These are phyloP conservation scores for Exobasidium rhododendri DNA, from an alignment of 1,284 basidiomycete species.

Conservation along the genomic window DNA sequence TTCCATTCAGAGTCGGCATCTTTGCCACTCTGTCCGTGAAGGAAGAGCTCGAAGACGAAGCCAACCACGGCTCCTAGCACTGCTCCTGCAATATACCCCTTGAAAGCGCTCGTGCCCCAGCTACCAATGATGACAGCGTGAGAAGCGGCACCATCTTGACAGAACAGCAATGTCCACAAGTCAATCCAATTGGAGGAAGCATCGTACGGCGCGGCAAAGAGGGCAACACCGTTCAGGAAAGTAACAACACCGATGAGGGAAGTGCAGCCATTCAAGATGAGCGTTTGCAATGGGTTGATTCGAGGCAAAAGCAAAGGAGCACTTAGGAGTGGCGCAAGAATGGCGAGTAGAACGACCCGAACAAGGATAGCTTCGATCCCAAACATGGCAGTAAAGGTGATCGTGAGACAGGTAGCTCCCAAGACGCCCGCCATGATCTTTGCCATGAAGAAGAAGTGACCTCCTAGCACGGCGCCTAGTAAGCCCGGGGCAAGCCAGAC, in stretches of 20 bases:
- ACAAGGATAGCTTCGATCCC: slow-evolving; percentile 44
- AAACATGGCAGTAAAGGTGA: slow-evolving; percentile 41
- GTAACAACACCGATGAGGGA: slow-evolving; percentile 37
- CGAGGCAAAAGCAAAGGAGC: slow-evolving; percentile 30
- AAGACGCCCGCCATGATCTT: slow-evolving; percentile 29
- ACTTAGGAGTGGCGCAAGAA: slow-evolving; percentile 33
- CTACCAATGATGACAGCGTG: slow-evolving; percentile 21
- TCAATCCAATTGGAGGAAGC: slow-evolving; percentile 39
- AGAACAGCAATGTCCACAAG: slow-evolving; percentile 40
- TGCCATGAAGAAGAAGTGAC: slow-evolving; percentile 24
- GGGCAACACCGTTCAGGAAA: slow-evolving; percentile 40
- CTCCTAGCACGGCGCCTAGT: slow-evolving; percentile 29
- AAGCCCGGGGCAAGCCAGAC: slow-evolving; percentile 41
- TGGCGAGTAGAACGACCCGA: slow-evolving; percentile 30
- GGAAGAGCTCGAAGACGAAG: slow-evolving; percentile 33
- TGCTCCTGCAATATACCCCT: slow-evolving; percentile 44
- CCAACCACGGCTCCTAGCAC: slow-evolving; percentile 31
- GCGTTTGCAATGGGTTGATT: slow-evolving; percentile 26
- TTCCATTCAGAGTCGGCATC: slow-evolving; percentile 44
- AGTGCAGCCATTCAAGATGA: slow-evolving; percentile 40
- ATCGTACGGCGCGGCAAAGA: slow-evolving; percentile 31
- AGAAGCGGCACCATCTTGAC: slow-evolving; percentile 21
- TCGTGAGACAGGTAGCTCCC: slow-evolving; percentile 27
- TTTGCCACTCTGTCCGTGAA: slow-evolving; percentile 35
- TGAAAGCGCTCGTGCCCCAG: slow-evolving; percentile 43